Conservation (phyloP, 169 alveolate genomes). For the Theileria parva region DNA sequence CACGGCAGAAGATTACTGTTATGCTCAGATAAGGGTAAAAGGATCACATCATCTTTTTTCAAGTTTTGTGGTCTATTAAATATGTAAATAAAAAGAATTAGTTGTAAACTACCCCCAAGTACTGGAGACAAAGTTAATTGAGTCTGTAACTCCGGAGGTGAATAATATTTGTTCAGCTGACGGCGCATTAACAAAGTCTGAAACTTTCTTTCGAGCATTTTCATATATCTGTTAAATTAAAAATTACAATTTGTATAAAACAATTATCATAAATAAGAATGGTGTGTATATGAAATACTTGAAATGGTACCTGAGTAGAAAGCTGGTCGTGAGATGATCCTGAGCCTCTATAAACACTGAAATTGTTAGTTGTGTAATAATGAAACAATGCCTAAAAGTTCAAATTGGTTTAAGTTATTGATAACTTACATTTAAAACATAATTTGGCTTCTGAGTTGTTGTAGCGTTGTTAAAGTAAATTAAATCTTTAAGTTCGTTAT, state of each 20-base stretch:
- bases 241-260: slow-evolving; percentile 34
- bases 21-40: slow-evolving; percentile 69
- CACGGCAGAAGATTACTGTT: slow-evolving; percentile 76
- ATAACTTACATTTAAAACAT: slow-evolving; percentile 52
- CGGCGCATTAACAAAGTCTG: slow-evolving; percentile 60
- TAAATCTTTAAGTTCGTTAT: slow-evolving; percentile 1
- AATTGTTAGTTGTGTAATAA: slow-evolving; percentile 25
- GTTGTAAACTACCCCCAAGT: slow-evolving; percentile 36
- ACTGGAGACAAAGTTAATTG: slow-evolving; percentile 66
- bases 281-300: slow-evolving; percentile 10
- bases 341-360: slow-evolving; percentile 33
- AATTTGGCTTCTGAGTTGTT: slow-evolving; percentile 70
- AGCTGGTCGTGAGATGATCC: slow-evolving; percentile 33
- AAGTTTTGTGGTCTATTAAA: slow-evolving; percentile 34
- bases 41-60: slow-evolving; percentile 60
- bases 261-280: background rate
- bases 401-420: background rate
- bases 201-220: slow-evolving; percentile 50
- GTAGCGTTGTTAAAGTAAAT: slow-evolving; percentile 78
- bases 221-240: slow-evolving; percentile 50
- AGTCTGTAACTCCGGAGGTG: slow-evolving; percentile 75
- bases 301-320: background rate
- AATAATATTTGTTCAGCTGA: slow-evolving; percentile 58
- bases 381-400: slow-evolving; percentile 20
- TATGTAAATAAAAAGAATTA: background rate